Conservation (phyloP, 495 filamentous ascomycete species). For the Cercophora scortea region DNA sequence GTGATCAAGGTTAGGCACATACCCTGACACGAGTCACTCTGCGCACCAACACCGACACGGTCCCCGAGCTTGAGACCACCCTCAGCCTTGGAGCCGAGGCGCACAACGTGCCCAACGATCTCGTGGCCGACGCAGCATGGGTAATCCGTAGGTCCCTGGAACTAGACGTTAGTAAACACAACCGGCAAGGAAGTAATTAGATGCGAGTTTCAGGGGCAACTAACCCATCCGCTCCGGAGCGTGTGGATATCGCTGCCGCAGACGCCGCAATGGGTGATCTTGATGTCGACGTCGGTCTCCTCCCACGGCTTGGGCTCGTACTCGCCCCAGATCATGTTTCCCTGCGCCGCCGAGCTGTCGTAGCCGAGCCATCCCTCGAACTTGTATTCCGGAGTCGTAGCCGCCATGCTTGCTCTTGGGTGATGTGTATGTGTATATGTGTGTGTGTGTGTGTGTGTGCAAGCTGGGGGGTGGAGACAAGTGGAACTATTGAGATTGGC, state of each 20-base stretch:
- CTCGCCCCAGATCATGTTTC: constrained; percentile 62
- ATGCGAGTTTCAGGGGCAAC: neutral
- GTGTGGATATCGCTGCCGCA: constrained; percentile 76
- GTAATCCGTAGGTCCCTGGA: constrained; percentile 52
- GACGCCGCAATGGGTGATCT: constrained; percentile 76
- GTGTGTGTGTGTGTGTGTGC: too few relatives aligned
- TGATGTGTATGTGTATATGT: too few relatives aligned
- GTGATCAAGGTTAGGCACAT: too few relatives aligned
- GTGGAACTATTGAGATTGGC: too few relatives aligned
- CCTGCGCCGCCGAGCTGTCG: constrained; percentile 48
- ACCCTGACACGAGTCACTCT: constrained; percentile 57
- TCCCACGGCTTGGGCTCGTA: constrained; percentile 75
- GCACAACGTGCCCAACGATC: constrained; percentile 69
- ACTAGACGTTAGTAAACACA: too few relatives aligned
- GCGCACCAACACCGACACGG: constrained; percentile 80
- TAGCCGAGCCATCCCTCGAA: constrained; percentile 81
- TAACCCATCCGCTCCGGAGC: constrained; percentile 62
- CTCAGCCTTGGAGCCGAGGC: constrained; percentile 53
- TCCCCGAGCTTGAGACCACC: constrained; percentile 63
- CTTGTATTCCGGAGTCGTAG: constrained; percentile 23
- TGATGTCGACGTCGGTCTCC: constrained; percentile 69
- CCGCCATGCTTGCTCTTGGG: too few relatives aligned
- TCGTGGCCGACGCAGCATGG: constrained; percentile 77
- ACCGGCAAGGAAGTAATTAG: too few relatives aligned
- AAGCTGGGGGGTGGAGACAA: too few relatives aligned